Percentiles rank a stretch among this genome's conserved stretches.
Conservation (phyloP, 1,139 yeast genomes). For the Lodderomyces elongisporus region DNA sequence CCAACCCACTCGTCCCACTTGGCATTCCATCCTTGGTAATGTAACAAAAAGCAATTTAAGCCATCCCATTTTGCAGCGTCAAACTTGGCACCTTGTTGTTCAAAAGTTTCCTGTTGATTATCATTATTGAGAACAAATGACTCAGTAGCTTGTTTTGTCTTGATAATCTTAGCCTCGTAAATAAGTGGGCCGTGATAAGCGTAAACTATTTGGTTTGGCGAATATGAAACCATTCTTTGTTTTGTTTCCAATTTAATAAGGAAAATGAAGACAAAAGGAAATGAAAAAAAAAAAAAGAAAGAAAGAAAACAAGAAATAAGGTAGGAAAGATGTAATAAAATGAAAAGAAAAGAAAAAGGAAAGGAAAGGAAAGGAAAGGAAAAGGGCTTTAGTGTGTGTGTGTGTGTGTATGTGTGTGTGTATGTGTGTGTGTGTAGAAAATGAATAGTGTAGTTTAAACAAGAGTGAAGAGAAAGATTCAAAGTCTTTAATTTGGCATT, state of each 20-base stretch:
- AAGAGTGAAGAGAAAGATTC: too few relatives aligned
- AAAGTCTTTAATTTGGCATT: too few relatives aligned
- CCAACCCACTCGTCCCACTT: slow-evolving; percentile 98
- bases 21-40: slow-evolving; percentile 92
- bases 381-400: too few relatives aligned
- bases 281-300: background rate
- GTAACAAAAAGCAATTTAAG: slow-evolving; percentile 51
- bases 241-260: background rate
- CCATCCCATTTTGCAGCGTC: slow-evolving; percentile 10
- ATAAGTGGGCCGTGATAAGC: slow-evolving; percentile 91
- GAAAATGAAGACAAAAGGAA: too few relatives aligned
- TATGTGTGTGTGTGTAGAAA: too few relatives aligned
- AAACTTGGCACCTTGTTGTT: slow-evolving; percentile 11
- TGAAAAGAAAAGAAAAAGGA: too few relatives aligned
- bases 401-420: too few relatives aligned
- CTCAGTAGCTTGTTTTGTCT: slow-evolving; percentile 53
- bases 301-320: background rate
- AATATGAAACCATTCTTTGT: slow-evolving; percentile 12
- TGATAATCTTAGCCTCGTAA: slow-evolving; percentile 80
- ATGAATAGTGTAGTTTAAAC: too few relatives aligned
- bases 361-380: too few relatives aligned
- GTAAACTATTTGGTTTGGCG: slow-evolving; percentile 49
- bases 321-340: too few relatives aligned
- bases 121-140: slow-evolving; percentile 11
- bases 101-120: slow-evolving; percentile 10